These are phyloP conservation scores for Xylaria hypoxylon DNA, from an alignment of 2,329 filamentous ascomycete species.

Conservation along the genomic window DNA sequence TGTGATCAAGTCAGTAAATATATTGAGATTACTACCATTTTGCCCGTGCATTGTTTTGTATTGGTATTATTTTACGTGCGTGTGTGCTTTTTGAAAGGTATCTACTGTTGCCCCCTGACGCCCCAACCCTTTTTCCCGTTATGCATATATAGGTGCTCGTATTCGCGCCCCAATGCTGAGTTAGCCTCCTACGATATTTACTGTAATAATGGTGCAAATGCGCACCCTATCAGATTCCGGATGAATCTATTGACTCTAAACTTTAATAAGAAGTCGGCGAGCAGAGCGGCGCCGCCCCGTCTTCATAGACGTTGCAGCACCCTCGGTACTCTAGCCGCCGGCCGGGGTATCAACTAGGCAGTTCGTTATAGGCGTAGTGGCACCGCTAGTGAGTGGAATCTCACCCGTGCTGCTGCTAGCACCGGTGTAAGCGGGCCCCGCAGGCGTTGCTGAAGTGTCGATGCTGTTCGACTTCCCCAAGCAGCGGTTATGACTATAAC, in stretches of 20 bases:
- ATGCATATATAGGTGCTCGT: not conserved
- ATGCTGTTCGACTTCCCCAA: too few species aligned
- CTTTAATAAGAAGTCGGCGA: conserved; percentile 43
- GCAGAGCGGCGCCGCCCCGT: conserved; percentile 49
- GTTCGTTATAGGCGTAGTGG: conserved; percentile 58
- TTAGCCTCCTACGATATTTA: too few species aligned
- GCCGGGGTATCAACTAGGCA: conserved; percentile 51
- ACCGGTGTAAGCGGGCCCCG: conserved; percentile 64
- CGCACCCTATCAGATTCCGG: too few species aligned
- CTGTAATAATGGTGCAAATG: too few species aligned
- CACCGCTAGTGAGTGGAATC: conserved; percentile 67
- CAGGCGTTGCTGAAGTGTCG: conserved; percentile 56
- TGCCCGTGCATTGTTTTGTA: too few species aligned
- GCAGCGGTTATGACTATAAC: too few species aligned
- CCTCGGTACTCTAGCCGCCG: conserved; percentile 49
- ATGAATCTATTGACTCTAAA: not conserved
- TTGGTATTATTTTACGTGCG: not conserved
- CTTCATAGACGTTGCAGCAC: conserved; percentile 48
- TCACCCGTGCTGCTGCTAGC: conserved; percentile 60
- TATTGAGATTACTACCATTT: too few species aligned
- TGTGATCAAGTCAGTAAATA: not conserved
- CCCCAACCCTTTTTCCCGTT: too few species aligned
- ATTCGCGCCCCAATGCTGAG: too few species aligned
- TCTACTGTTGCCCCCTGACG: not conserved
- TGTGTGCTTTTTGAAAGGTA: not conserved